phyloP scores from a whole-genome alignment of 805 yeast species.

The Lipomyces kockii region DNA sequence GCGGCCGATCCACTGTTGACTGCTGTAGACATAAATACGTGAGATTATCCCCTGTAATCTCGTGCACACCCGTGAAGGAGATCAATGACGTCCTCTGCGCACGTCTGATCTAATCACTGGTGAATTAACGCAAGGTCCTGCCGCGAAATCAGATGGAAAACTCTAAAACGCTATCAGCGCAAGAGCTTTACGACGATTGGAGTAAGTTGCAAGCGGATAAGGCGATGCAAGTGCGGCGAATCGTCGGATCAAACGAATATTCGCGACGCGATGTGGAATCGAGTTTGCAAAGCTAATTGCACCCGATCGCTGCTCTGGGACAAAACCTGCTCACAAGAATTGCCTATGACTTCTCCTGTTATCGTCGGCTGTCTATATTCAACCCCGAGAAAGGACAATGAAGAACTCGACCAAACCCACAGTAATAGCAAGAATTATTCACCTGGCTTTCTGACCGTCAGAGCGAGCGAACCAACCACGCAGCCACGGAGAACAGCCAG shows the following conservation, averaged over 20 bases:
- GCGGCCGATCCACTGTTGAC: constrained; percentile 10
- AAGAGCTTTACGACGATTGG: neutral
- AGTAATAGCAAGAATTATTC: neutral
- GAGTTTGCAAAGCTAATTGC: neutral
- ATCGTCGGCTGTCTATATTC: neutral
- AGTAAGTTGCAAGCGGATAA: neutral
- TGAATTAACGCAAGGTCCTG: neutral
- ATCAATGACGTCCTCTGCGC: neutral
- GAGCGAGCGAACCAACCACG: neutral
- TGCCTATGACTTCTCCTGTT: neutral
- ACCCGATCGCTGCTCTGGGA: neutral
- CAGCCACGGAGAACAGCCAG: neutral
- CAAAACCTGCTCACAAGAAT: neutral
- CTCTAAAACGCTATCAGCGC: neutral
- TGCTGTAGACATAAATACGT: constrained; percentile 15
- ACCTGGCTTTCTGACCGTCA: neutral
- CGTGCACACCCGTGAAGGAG: neutral
- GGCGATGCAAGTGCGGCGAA: neutral
- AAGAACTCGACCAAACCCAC: neutral
- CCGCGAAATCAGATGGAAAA: neutral
- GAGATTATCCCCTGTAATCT: neutral
- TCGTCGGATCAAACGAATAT: neutral
- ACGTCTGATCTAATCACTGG: neutral
- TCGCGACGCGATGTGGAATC: neutral
- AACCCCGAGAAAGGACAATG: neutral